These are phyloP conservation scores for Conringia planisiliqua DNA, from an alignment of 345 rosid genomes.

Conservation along the genomic window DNA sequence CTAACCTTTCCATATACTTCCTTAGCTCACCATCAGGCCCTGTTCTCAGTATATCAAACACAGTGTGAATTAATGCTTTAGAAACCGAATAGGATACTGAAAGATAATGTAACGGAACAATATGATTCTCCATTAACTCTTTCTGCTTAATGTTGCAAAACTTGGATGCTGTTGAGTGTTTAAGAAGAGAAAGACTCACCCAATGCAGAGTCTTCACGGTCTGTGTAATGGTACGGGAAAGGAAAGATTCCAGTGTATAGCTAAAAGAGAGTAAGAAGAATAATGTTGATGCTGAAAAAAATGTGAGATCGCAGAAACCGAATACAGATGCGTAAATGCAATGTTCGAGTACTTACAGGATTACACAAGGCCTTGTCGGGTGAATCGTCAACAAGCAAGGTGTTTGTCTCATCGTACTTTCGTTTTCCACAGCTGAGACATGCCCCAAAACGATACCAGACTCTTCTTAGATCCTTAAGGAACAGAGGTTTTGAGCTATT, in stretches of 20 bases:
- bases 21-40: constrained; percentile 81
- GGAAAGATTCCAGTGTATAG: constrained; percentile 79
- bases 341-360: constrained; percentile 43
- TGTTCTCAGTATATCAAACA: constrained; percentile 30
- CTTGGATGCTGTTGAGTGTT: not conserved
- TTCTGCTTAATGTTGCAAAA: not conserved
- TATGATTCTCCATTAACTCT: not conserved
- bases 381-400: constrained; percentile 79
- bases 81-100: not conserved
- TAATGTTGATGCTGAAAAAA: not conserved
- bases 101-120: not conserved
- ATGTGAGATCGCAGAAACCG: not conserved
- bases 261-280: constrained; percentile 33
- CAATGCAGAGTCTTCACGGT: constrained; percentile 51
- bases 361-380: constrained; percentile 85
- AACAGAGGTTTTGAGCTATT: constrained; percentile 60
- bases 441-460: constrained; percentile 57
- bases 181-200: constrained; percentile 46
- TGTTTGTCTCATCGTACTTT: constrained; percentile 65
- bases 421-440: constrained; percentile 54
- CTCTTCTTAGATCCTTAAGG: constrained; percentile 61
- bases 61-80: not conserved
- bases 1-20: constrained; percentile 60
- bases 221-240: constrained; percentile 41
- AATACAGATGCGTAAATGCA: constrained; percentile 4